These are phyloP conservation scores for Xylaria arbuscula DNA, from an alignment of 2,329 filamentous ascomycete species.

Conservation along the genomic window DNA sequence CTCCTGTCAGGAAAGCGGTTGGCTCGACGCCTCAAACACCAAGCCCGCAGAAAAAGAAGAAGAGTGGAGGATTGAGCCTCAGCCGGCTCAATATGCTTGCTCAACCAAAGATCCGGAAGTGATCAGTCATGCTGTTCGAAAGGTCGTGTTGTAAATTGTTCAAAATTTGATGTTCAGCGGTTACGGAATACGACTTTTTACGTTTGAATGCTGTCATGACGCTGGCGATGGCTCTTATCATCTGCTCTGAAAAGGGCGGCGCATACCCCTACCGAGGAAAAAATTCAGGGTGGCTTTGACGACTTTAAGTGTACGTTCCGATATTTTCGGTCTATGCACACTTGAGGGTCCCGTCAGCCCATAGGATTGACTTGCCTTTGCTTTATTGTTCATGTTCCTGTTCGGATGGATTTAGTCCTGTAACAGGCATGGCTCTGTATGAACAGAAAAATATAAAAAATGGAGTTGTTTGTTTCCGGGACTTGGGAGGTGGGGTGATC, in stretches of 20 bases:
- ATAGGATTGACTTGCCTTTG: not conserved
- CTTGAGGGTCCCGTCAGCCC: too few species aligned
- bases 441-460: conserved; percentile 25
- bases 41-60: conserved; percentile 68
- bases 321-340: not conserved
- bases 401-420: not conserved
- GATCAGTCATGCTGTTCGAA: not conserved
- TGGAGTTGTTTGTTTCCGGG: not conserved
- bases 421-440: conserved; percentile 33
- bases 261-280: not conserved
- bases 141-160: conserved; percentile 2
- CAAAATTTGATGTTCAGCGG: conserved; percentile 19
- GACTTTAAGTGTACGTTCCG: not conserved
- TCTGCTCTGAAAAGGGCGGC: not conserved
- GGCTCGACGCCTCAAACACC: conserved; percentile 45
- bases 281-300: not conserved
- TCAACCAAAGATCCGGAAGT: conserved; percentile 67
- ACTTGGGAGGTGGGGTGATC: not conserved
- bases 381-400: conserved; percentile 16
- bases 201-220: conserved; percentile 20
- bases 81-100: conserved; percentile 72
- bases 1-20: conserved; percentile 51
- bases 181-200: conserved; percentile 21
- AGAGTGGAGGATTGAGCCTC: conserved; percentile 62
- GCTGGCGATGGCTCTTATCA: not conserved